Base-by-base conservation (phyloP, 345 rosid genomes). In the Microcos paniculata region DNA sequence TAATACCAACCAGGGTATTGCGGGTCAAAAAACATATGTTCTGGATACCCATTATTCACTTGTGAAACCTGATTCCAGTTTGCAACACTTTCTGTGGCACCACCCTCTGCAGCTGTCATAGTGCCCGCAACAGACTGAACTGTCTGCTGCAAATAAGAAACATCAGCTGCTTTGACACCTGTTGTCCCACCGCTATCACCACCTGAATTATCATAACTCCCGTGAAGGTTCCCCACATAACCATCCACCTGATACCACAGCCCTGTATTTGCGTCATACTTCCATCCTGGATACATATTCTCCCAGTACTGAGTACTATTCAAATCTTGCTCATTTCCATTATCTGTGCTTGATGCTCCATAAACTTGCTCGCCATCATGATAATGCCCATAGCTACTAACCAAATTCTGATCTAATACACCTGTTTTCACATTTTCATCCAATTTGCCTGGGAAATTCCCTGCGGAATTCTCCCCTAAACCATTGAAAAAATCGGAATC, bases 1-100 rank as follows among this genome's bases (percentile, higher is more conserved):
- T 84, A 94, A 85, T 94, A 96, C 97, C 97, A 96, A 77, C 93
- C 99, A 48, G 98, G 99, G 79, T 88, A 92, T 61, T 91, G 98
- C 10, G 92, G 86, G 78, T 96, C 96, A 87, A 94, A 96, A 59
- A 83, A 74, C 94, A 96, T 94, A 79, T 92, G 93, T 64, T 91
- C 96, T 6, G 98, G 97, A 79, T 94, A 91, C 46, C 90, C 98
- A 80, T 85, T 88, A 80, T 90, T 79, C 74, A 63, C 84, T 76
- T 89, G 85, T 16, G 94, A 81, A 80, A 75, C 87, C 89, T 88
- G 96, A 81, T 86, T 90, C 95, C 90, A 87, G 72, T 83, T 78
- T 72, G 89, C 84, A 56, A 91, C 86, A 64, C 76, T 84, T 86
- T 89, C 89, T 30, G 84, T 87, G 61, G 82, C 85, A 66, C 91